Percentiles rank a stretch among this genome's conserved stretches.
phyloP scores from a whole-genome alignment of 164 flowering plant genomes.

The Aristolochia contorta region DNA sequence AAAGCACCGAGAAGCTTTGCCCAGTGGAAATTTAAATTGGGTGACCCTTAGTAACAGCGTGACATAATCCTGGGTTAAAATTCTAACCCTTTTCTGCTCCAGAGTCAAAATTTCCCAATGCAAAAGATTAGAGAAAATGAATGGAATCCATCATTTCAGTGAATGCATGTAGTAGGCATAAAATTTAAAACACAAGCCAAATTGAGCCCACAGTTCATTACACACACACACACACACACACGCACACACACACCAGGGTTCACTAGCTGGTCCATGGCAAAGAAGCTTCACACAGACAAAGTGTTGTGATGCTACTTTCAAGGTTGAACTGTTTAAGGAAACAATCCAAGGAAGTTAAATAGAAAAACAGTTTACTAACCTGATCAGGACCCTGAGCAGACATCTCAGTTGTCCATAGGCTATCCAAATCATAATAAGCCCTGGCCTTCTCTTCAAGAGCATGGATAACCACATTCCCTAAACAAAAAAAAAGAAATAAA shows the following conservation, averaged over 20 bases:
- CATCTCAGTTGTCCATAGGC: conserved; percentile 39
- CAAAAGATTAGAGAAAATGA: too few relatives aligned
- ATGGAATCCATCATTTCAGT: too few relatives aligned
- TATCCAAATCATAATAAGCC: conserved; percentile 76
- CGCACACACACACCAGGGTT: not conserved
- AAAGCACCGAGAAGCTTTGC: too few relatives aligned
- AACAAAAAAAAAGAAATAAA: not conserved
- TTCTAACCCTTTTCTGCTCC: too few relatives aligned
- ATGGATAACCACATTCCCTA: conserved; percentile 70
- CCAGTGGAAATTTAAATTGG: too few relatives aligned
- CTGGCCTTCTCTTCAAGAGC: conserved; percentile 94
- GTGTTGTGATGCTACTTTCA: not conserved
- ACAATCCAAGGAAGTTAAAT: not conserved
- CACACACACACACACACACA: too few relatives aligned
- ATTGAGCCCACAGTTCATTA: too few relatives aligned
- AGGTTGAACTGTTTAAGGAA: not conserved
- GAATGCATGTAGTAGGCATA: too few relatives aligned
- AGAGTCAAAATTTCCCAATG: too few relatives aligned
- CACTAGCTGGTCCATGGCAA: not conserved
- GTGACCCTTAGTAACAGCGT: too few relatives aligned
- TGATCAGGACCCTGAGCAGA: conserved; percentile 23
- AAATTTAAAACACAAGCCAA: too few relatives aligned
- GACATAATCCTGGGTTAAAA: too few relatives aligned
- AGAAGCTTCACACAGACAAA: not conserved
- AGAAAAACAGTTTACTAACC: conserved; percentile 25